Conservation (phyloP, 495 filamentous ascomycete genomes). For the Bombardia bombarda region DNA sequence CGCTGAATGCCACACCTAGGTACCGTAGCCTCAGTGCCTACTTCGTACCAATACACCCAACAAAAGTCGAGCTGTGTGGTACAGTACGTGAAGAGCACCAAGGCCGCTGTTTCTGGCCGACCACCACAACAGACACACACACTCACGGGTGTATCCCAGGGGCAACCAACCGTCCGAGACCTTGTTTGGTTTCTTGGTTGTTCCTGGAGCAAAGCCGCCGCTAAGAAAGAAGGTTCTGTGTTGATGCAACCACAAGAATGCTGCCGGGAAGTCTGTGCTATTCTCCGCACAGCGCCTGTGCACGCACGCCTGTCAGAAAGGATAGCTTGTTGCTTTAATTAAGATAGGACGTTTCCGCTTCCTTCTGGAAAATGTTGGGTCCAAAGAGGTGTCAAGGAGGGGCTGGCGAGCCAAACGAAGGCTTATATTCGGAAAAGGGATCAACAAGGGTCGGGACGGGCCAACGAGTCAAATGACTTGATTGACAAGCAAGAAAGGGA, state of each 20-base stretch:
- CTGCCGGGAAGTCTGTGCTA: background rate
- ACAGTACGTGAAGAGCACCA: too few relatives aligned
- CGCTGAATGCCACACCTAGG: too few relatives aligned
- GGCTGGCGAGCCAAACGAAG: background rate
- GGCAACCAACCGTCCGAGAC: background rate
- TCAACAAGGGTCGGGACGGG: too few relatives aligned
- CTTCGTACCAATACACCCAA: background rate
- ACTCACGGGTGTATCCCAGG: background rate
- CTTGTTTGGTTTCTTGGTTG: constrained; percentile 2
- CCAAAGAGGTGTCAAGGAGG: background rate
- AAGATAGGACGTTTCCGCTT: too few relatives aligned
- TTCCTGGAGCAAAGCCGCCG: background rate
- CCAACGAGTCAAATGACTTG: too few relatives aligned
- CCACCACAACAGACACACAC: too few relatives aligned
- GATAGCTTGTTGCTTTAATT: too few relatives aligned
- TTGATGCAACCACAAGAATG: constrained; percentile 5
- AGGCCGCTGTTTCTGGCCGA: constrained; percentile 3
- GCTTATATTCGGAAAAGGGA: too few relatives aligned
- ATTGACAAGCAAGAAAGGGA: too few relatives aligned
- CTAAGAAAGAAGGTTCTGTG: background rate
- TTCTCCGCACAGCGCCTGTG: background rate
- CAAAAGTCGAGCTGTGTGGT: too few relatives aligned
- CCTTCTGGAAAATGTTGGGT: too few relatives aligned
- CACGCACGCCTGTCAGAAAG: background rate
- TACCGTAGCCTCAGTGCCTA: background rate